A percentile compares a stretch with the other conserved stretches of the same genome.
phyloP scores from a whole-genome alignment of 2,329 filamentous ascomycete species.

The Graphiopsis chlorocephala region DNA sequence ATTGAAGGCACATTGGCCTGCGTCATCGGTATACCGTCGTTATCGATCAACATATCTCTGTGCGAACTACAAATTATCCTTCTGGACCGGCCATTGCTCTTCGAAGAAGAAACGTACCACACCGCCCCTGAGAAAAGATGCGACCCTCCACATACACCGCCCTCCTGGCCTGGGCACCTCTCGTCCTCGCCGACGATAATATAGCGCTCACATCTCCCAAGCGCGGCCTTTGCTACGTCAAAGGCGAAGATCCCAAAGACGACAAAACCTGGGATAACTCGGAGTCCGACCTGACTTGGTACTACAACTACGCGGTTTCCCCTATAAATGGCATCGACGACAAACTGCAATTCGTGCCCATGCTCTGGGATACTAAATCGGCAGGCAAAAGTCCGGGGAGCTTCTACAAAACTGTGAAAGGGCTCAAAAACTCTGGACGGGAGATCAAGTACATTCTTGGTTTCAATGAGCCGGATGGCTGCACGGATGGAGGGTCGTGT shows the following conservation, averaged over 20 bases:
- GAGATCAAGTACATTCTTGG: constrained; percentile 67
- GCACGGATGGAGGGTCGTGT: constrained; percentile 59
- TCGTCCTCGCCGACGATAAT: constrained; percentile 6
- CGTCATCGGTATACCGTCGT: constrained; percentile 12
- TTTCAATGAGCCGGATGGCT: constrained; percentile 77
- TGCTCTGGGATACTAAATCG: constrained; percentile 65
- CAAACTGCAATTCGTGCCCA: constrained; percentile 71
- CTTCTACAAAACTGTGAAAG: constrained; percentile 61
- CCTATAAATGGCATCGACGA: constrained; percentile 45
- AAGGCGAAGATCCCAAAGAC: constrained; percentile 57
- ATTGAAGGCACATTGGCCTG: constrained; percentile 8
- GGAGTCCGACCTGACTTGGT: constrained; percentile 68
- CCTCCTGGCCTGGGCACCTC: neutral
- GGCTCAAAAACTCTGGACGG: constrained; percentile 50
- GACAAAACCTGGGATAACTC: constrained; percentile 61
- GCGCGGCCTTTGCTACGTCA: constrained; percentile 70
- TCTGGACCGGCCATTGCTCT: neutral
- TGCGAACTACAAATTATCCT: neutral
- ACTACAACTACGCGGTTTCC: constrained; percentile 71
- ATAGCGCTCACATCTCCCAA: constrained; percentile 50
- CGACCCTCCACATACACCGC: neutral
- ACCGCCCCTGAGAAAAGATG: neutral
- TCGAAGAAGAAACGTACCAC: neutral
- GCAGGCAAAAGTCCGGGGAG: constrained; percentile 48
- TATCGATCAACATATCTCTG: neutral